phyloP scores from a whole-genome alignment of 2,329 filamentous ascomycete species.

The Aspergillus melleus region DNA sequence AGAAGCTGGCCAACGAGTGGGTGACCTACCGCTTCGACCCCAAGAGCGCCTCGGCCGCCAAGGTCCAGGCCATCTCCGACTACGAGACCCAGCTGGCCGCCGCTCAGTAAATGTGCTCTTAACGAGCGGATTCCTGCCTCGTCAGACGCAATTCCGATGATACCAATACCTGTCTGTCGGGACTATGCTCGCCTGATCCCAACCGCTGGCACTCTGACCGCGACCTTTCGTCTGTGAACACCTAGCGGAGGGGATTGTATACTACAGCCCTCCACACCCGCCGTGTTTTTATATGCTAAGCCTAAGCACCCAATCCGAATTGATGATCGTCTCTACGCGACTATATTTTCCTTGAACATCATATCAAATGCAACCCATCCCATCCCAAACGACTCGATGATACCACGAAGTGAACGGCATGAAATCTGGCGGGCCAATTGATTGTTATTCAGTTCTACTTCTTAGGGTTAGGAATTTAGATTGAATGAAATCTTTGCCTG shows the following conservation, averaged over 20 bases:
- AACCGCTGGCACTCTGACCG: too few relatives aligned
- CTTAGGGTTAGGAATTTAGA: slow-evolving; percentile 8
- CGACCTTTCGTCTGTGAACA: not conserved
- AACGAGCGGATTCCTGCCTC: not conserved
- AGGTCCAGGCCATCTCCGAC: slow-evolving; percentile 52
- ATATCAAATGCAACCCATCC: not conserved
- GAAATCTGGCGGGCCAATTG: slow-evolving; percentile 20
- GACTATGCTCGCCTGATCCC: not conserved
- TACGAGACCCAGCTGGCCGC: slow-evolving; percentile 41
- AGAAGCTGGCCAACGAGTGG: slow-evolving; percentile 78
- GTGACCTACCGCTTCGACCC: slow-evolving; percentile 78
- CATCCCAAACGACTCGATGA: slow-evolving; percentile 16
- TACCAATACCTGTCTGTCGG: not conserved
- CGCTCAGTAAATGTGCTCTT: slow-evolving; percentile 7
- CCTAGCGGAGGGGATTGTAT: not conserved
- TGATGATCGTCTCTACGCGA: not conserved
- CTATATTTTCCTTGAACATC: not conserved
- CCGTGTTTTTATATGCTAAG: not conserved
- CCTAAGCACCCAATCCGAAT: not conserved
- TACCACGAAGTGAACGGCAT: slow-evolving; percentile 28
- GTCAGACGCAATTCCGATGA: not conserved
- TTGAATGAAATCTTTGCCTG: slow-evolving; percentile 9
- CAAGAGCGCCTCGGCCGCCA: slow-evolving; percentile 62
- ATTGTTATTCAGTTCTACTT: slow-evolving; percentile 8
- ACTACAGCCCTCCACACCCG: not conserved